Percentiles rank a stretch among this genome's conserved stretches.
Evolutionary conservation across 768 basidiomycete genomes (phyloP).

Genomic region (Hericium erinaceus): DNA sequence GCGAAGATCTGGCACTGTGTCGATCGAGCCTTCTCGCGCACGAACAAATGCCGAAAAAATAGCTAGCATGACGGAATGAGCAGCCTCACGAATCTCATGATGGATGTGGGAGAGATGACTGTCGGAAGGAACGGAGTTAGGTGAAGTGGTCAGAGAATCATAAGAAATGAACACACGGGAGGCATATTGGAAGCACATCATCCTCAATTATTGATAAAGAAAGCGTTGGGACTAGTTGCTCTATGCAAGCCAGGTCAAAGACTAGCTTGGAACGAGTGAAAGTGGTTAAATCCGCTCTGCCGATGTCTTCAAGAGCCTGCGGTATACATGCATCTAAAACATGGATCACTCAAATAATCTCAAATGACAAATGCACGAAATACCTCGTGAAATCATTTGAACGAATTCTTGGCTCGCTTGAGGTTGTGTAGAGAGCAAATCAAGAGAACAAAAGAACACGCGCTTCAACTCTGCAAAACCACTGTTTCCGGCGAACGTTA

Average conservation of each 20-base stretch:
- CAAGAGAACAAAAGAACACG: constrained; percentile 68
- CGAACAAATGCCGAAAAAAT: constrained; percentile 54
- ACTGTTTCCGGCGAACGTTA: constrained; percentile 40
- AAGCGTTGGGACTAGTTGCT: constrained; percentile 65
- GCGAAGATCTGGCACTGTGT: not conserved
- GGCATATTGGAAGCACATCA: constrained; percentile 49
- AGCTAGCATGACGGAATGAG: constrained; percentile 76
- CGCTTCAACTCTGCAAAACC: constrained; percentile 68
- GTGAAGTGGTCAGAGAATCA: not conserved
- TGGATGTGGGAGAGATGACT: constrained; percentile 58
- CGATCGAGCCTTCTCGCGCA: constrained; percentile 10
- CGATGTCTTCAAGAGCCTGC: not conserved
- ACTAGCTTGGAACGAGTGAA: constrained; percentile 32
- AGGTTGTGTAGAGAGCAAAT: constrained; percentile 38
- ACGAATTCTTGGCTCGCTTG: not conserved
- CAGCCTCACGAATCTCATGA: constrained; percentile 77
- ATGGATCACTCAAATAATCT: no score
- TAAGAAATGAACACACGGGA: constrained; percentile 42
- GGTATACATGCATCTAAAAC: no score
- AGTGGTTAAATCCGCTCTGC: not conserved
- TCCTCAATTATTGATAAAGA: constrained; percentile 42
- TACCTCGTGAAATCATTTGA: not conserved
- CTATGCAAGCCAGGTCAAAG: constrained; percentile 64
- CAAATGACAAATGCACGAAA: not conserved
- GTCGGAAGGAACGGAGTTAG: not conserved